A percentile compares a stretch with the other conserved stretches of the same genome.
Conservation (phyloP, 1,284 basidiomycete genomes). For the Ceratobasidium sp. region DNA sequence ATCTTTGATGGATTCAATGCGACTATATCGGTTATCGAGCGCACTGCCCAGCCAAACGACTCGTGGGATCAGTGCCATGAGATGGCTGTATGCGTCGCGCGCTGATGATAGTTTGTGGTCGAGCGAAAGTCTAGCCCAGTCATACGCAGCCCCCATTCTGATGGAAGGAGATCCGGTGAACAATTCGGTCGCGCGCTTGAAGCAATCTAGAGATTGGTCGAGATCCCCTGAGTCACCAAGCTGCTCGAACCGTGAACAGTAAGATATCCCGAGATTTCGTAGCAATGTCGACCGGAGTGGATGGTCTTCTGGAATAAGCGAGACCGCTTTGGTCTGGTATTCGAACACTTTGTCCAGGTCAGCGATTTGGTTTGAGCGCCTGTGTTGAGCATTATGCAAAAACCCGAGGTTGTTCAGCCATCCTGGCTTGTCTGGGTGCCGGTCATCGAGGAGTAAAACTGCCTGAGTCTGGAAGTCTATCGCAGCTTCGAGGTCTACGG, state of each 20-base stretch:
- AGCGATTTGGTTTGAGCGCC: background rate
- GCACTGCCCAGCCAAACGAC: conserved; percentile 14
- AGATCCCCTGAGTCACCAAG: background rate
- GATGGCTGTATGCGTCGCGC: background rate
- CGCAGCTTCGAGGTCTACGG: background rate
- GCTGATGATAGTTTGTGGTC: background rate
- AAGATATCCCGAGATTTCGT: background rate
- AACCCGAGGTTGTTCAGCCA: background rate
- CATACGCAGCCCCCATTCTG: background rate
- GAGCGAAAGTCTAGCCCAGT: background rate
- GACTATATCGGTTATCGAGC: background rate
- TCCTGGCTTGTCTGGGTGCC: background rate
- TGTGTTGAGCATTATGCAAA: background rate
- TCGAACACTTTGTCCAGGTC: background rate
- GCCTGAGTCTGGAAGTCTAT: background rate
- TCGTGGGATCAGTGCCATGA: background rate
- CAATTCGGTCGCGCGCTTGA: background rate
- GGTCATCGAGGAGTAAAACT: background rate
- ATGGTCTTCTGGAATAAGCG: background rate
- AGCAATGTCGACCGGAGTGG: background rate
- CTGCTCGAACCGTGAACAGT: background rate
- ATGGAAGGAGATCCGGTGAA: background rate
- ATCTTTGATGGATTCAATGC: background rate
- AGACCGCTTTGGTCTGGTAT: background rate
- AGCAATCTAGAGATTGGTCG: background rate